A percentile compares a stretch with the other conserved stretches of the same genome.
Evolutionary conservation across 2,329 filamentous ascomycete species (phyloP).

Genomic region (Truncatella angustata): DNA sequence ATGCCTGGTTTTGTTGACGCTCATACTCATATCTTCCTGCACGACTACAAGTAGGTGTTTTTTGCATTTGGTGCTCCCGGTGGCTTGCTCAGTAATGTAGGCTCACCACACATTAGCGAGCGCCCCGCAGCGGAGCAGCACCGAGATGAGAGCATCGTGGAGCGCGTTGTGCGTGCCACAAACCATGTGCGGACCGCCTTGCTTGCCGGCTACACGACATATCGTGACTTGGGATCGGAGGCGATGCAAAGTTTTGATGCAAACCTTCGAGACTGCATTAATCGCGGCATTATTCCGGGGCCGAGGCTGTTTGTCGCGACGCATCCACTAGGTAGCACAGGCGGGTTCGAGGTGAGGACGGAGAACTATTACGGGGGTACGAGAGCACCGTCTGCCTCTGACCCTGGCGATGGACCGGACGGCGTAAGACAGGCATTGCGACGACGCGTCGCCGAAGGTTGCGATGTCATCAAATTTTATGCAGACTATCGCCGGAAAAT

Average conservation of each 20-base stretch:
- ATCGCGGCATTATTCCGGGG: conserved; percentile 51
- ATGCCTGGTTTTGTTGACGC: conserved; percentile 54
- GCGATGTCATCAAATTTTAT: conserved; percentile 52
- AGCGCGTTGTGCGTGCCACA: conserved; percentile 52
- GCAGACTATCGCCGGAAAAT: conserved; percentile 45
- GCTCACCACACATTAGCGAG: conserved; percentile 27
- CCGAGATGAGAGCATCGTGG: conserved; percentile 56
- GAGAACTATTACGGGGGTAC: conserved; percentile 40
- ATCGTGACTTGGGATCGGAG: conserved; percentile 55
- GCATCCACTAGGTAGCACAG: conserved; percentile 46
- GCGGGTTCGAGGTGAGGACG: conserved; percentile 46
- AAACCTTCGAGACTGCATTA: conserved; percentile 51
- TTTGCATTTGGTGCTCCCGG: not conserved
- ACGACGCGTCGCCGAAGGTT: conserved; percentile 44
- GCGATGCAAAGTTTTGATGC: conserved; percentile 48
- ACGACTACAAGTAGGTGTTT: conserved; percentile 34
- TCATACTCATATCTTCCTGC: conserved; percentile 56
- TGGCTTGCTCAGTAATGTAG: not conserved
- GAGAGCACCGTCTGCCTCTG: conserved; percentile 34
- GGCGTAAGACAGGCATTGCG: conserved; percentile 45
- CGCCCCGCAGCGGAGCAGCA: conserved; percentile 44
- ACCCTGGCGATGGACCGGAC: conserved; percentile 46
- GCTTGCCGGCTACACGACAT: conserved; percentile 57
- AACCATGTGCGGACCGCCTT: conserved; percentile 52
- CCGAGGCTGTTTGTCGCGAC: conserved; percentile 56